Base-by-base conservation (phyloP, 2,329 filamentous ascomycete genomes). In the Grosmannia huntii region DNA sequence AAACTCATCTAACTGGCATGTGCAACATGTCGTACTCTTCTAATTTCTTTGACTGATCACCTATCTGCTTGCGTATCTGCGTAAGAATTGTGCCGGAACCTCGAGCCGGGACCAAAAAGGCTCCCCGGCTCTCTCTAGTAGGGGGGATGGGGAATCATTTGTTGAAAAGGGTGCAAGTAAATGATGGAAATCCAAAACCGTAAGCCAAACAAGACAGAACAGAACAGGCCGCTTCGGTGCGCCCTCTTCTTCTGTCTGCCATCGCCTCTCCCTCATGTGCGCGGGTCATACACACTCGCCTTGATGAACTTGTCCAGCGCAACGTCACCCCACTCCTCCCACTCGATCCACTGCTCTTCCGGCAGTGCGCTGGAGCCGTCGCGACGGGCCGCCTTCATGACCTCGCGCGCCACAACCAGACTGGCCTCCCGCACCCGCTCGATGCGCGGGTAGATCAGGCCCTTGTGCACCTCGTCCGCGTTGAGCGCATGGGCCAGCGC, bases 401-500 rank as follows among this genome's bases (percentile, higher is more conserved):
- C 91, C 73, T 92, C 90, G 55, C 90, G 84, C 36, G 91, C 89
- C 33, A 97, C 91, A 53, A 88, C 72, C 60, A 96, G 79, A 68
- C 86, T 92, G 60, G 95, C 91, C 36, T 96, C 90, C 51, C 94
- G 84, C 64, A 99, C 95, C 62, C 94, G 87, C 71, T 89, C 85
- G 68, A 99, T 89, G 69, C 86, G 83, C 14, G 90, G 94, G 76
- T 99, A 97, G 68, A 97, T 85, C 69, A 95, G 85, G 57, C 90
- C 89, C 69, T 85, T 83, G 58, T 86, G 82, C 66, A 90, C 76
- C 76, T 99, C 94, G 62, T 94, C 86, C 46, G 83, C 78, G 62
- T 86, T 90, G 61, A 99, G 80, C 38, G 87, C 85, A 60, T 83
- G 84, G 19, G 89, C 82, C 23, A 97, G 82, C 5, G 90, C 86